phyloP scores from a whole-genome alignment of 1,284 basidiomycete species.

The Trametes versicolor region DNA sequence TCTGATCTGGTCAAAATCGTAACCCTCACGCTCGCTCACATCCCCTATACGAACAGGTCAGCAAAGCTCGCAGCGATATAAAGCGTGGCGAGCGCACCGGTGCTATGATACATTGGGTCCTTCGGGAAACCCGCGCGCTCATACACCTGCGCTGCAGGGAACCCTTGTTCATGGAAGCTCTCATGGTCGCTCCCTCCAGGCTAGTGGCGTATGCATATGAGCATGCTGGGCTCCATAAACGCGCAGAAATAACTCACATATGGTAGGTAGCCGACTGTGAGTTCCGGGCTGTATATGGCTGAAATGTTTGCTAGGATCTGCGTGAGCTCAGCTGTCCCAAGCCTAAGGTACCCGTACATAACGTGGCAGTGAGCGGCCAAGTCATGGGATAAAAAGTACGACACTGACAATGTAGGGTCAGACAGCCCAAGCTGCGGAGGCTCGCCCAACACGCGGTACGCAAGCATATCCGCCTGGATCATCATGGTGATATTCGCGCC shows the following conservation, averaged over 20 bases:
- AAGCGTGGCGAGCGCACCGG: constrained; percentile 53
- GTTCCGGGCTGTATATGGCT: constrained; percentile 81
- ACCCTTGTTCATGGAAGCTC: constrained; percentile 86
- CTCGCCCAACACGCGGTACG: constrained; percentile 77
- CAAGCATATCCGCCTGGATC: constrained; percentile 92
- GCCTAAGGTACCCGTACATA: constrained; percentile 51
- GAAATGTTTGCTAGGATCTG: constrained; percentile 81
- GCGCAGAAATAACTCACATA: constrained; percentile 45
- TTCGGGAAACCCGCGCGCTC: constrained; percentile 84
- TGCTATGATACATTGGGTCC: constrained; percentile 89
- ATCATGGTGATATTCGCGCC: constrained; percentile 80
- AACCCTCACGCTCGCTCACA: constrained; percentile 77
- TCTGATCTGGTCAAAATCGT: constrained; percentile 82
- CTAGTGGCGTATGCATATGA: constrained; percentile 39
- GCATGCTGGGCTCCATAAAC: neutral
- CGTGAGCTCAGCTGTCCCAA: constrained; percentile 80
- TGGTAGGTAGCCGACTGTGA: constrained; percentile 76
- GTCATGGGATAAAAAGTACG: neutral
- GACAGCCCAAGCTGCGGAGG: constrained; percentile 84
- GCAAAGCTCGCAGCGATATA: neutral
- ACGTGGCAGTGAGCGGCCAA: too few relatives aligned
- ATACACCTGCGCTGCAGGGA: constrained; percentile 83
- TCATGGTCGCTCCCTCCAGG: constrained; percentile 92
- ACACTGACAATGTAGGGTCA: constrained; percentile 51
- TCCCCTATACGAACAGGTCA: constrained; percentile 59